A percentile compares a stretch with the other conserved stretches of the same genome.
phyloP scores from a whole-genome alignment of 2,329 filamentous ascomycete species.

The Neoarthrinium moseri region DNA sequence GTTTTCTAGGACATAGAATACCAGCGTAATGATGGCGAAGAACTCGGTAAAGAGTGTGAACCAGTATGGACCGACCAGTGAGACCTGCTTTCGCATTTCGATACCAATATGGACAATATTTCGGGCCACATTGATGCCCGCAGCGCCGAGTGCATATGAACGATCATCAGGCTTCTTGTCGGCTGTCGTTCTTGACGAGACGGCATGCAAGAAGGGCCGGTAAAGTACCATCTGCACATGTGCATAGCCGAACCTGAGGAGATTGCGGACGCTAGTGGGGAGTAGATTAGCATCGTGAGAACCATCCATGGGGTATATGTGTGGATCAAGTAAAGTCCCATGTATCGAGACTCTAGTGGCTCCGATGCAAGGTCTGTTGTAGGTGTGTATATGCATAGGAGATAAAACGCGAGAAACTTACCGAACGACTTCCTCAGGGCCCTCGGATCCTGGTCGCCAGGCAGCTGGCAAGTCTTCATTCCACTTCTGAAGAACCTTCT shows the following conservation, averaged over 20 bases:
- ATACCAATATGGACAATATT: conserved; percentile 80
- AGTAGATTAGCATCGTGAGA: not conserved
- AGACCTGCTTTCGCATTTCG: conserved; percentile 72
- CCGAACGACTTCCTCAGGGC: conserved; percentile 72
- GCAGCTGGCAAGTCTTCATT: conserved; percentile 67
- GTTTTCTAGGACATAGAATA: conserved; percentile 81
- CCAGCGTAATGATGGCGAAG: conserved; percentile 74
- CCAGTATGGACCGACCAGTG: conserved; percentile 83
- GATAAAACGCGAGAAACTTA: conserved; percentile 40
- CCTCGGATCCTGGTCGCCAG: conserved; percentile 77
- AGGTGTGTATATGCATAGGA: no score
- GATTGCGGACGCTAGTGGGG: conserved; percentile 60
- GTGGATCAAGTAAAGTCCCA: no score
- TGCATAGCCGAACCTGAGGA: conserved; percentile 76
- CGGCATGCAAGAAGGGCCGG: conserved; percentile 79
- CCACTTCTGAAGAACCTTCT: conserved; percentile 63
- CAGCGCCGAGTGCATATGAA: conserved; percentile 71
- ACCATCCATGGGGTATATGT: no score
- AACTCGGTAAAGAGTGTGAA: conserved; percentile 84
- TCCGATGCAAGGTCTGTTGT: no score
- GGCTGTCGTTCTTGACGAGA: conserved; percentile 61
- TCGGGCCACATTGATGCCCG: conserved; percentile 59
- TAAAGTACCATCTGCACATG: conserved; percentile 84
- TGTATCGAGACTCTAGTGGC: no score
- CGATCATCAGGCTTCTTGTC: conserved; percentile 67